Conservation (phyloP, 2,329 filamentous ascomycete genomes). For the Blastomyces silverae region DNA sequence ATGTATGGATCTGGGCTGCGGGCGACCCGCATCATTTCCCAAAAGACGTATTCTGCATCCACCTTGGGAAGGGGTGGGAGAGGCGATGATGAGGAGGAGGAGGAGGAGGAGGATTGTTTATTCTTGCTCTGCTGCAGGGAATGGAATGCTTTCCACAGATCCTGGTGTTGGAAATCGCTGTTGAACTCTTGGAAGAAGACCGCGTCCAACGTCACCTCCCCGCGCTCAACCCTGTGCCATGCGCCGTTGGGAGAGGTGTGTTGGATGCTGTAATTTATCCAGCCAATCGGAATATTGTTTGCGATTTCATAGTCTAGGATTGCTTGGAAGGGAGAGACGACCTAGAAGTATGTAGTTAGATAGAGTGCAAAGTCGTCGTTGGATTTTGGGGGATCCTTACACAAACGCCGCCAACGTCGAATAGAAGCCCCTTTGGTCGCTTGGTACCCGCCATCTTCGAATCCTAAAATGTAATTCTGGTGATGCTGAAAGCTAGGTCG, state of each 20-base stretch:
- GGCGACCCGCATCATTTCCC: conserved; percentile 78
- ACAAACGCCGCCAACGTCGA: conserved; percentile 95
- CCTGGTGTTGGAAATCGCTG: conserved; percentile 59
- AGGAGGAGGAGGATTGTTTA: conserved; percentile 15
- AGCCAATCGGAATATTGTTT: conserved; percentile 72
- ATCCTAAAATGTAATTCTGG: not conserved
- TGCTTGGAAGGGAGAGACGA: conserved; percentile 82
- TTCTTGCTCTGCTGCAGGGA: conserved; percentile 29
- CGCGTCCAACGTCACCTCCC: conserved; percentile 67
- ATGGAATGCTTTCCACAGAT: conserved; percentile 61
- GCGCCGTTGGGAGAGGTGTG: conserved; percentile 67
- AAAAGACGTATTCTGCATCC: conserved; percentile 73
- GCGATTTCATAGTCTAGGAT: conserved; percentile 84
- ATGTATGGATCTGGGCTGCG: conserved; percentile 74
- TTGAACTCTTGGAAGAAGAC: conserved; percentile 72
- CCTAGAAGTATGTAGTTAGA: conserved; percentile 47
- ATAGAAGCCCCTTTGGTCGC: conserved; percentile 68
- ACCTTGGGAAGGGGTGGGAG: conserved; percentile 62
- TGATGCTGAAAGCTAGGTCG: not conserved
- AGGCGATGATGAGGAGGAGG: conserved; percentile 19
- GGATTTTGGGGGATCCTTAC: conserved; percentile 52
- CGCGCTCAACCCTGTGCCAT: conserved; percentile 85
- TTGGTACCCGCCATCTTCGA: conserved; percentile 37
- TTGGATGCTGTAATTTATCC: conserved; percentile 86
- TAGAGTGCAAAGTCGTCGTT: not conserved